These are phyloP conservation scores for Glycine tomentella DNA, from an alignment of 306 rosid genomes.

Conservation along the genomic window DNA sequence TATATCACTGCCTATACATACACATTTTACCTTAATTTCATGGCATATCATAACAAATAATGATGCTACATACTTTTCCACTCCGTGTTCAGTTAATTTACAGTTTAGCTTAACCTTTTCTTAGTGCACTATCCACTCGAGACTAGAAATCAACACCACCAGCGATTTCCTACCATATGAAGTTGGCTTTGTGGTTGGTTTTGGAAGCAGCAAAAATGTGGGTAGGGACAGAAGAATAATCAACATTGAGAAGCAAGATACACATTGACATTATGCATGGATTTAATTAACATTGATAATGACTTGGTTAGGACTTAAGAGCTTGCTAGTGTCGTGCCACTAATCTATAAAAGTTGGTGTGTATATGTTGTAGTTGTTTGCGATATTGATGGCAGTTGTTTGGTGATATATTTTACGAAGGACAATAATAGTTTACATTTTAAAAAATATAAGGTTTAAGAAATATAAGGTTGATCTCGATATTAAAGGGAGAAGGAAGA, in stretches of 20 bases:
- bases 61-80: conserved; percentile 49
- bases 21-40: conserved; percentile 44
- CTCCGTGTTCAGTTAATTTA: conserved; percentile 35
- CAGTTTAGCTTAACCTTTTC: conserved; percentile 37
- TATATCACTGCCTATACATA: conserved; percentile 31
- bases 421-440: too few relatives aligned
- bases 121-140: background rate
- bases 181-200: conserved; percentile 7
- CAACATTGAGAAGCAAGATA: background rate
- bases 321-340: conserved; percentile 31
- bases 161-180: conserved; percentile 45
- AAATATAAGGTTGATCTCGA: too few relatives aligned
- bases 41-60: conserved; percentile 21
- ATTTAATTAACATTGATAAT: conserved; percentile 28
- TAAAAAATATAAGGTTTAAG: too few relatives aligned
- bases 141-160: conserved; percentile 12
- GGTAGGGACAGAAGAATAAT: conserved; percentile 18
- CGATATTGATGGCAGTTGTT: too few relatives aligned
- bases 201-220: background rate
- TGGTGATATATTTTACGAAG: too few relatives aligned
- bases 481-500: too few relatives aligned
- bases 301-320: conserved; percentile 40
- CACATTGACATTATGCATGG: background rate
- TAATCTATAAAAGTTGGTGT: conserved; percentile 20
- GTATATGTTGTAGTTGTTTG: conserved; percentile 19